Percentiles rank a stretch among this genome's conserved stretches.
Conservation (phyloP, 2,329 filamentous ascomycete species). For the Clonostachys rhizophaga region DNA sequence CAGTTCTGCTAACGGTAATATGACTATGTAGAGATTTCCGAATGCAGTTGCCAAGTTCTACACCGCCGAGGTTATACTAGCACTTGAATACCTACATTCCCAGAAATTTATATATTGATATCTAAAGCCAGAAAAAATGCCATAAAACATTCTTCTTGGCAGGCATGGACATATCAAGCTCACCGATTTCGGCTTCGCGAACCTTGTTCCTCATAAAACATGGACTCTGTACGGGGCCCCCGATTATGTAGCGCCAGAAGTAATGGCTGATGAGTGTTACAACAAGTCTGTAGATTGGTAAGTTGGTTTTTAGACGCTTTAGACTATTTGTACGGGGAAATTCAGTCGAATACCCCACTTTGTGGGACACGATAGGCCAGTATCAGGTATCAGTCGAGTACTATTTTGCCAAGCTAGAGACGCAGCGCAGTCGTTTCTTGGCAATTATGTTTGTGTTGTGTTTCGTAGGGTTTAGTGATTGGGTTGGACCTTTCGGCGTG, state of each 20-base stretch:
- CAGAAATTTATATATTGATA: slow-evolving; percentile 98
- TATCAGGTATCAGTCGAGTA: too few species aligned
- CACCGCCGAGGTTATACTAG: slow-evolving; percentile 92
- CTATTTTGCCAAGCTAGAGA: too few species aligned
- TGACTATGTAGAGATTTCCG: slow-evolving; percentile 76
- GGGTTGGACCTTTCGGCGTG: too few species aligned
- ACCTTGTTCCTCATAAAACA: slow-evolving; percentile 96
- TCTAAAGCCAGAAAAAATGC: slow-evolving; percentile 97
- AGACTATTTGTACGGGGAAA: too few species aligned
- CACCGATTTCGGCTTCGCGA: slow-evolving; percentile 97
- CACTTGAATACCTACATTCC: slow-evolving; percentile 90
- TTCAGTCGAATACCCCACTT: too few species aligned
- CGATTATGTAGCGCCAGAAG: slow-evolving; percentile 94
- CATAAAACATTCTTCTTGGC: slow-evolving; percentile 87
- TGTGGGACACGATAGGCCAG: too few species aligned
- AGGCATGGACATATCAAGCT: slow-evolving; percentile 94
- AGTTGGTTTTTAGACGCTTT: slow-evolving; percentile 23
- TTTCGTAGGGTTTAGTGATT: too few species aligned
- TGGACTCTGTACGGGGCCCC: slow-evolving; percentile 98
- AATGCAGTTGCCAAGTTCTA: slow-evolving; percentile 99
- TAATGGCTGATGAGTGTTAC: slow-evolving; percentile 98
- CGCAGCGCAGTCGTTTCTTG: too few species aligned
- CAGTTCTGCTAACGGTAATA: not conserved
- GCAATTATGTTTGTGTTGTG: too few species aligned
- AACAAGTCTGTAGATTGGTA: slow-evolving; percentile 99